Base-by-base conservation (phyloP, 306 rosid species). In the Cucurbita pepo region DNA sequence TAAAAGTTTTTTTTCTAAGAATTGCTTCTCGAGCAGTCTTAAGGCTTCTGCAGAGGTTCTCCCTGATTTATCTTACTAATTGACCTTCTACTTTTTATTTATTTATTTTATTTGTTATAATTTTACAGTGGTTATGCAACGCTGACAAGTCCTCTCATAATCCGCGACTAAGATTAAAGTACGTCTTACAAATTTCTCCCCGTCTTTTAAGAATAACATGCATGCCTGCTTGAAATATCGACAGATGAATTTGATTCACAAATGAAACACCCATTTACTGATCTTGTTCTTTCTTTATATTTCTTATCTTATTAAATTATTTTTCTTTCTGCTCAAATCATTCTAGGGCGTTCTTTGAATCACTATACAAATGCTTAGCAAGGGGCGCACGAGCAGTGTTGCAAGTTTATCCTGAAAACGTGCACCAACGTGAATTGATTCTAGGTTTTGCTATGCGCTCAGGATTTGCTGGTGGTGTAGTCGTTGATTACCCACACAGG, bases 401-500 rank as follows among this genome's bases (percentile, higher is more conserved):
- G 75, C 99, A 94, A 83, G 37, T 87, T 56, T 94, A 94, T 78
- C 96, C 96, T 48, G 91, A 91, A 85, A 89, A 88, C 73, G 8
- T 85, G 40, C 63, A 79, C 53, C 95, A 87, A 75, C 97, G 96
- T 21, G 96, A 82, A 69, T 84, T 94, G 85, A 94, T 89, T 77
- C 75, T 94, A 80, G 82, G 75, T 71, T 86, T 81, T 69, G 99
- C 97, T 56, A 91, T 94, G 97, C 85, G 79, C 22, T 95, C 96
- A 78, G 99, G 99, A 80, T 94, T 94, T 85, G 79, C 90, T 22
- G 99, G 99, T 74, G 96, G 97, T 37, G 77, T 91, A 22, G 96
- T 94, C 12, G 95, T 94, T 50, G 99, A 94, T 83, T 94, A 14
- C 78, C 99, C 99, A 43, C 91, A 91, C 85, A 94, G 99, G 99